phyloP scores from a whole-genome alignment of 768 basidiomycete genomes.

The Hypholoma sublateritium region DNA sequence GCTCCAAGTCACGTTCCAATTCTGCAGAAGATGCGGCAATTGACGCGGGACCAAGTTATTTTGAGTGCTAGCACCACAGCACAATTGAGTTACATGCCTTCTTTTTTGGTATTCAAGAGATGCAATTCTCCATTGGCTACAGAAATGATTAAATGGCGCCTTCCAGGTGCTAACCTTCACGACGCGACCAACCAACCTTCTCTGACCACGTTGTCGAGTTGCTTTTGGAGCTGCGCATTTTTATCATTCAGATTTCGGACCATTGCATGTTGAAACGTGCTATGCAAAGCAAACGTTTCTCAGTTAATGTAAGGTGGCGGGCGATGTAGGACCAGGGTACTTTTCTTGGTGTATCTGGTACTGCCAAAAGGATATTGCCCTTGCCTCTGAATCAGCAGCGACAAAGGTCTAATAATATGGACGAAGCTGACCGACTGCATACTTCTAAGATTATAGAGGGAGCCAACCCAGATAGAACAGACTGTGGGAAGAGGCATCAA shows the following conservation, averaged over 20 bases:
- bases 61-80: not conserved
- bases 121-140: slow-evolving; percentile 77
- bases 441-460: slow-evolving; percentile 80
- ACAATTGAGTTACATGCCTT: slow-evolving; percentile 40
- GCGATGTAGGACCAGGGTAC: slow-evolving; percentile 31
- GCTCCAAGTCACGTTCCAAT: slow-evolving; percentile 76
- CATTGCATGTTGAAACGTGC: slow-evolving; percentile 84
- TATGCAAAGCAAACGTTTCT: slow-evolving; percentile 21
- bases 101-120: slow-evolving; percentile 66
- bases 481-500: slow-evolving; percentile 42
- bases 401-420: not conserved
- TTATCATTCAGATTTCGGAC: slow-evolving; percentile 80
- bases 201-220: slow-evolving; percentile 80
- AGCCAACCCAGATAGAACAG: slow-evolving; percentile 78
- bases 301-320: not conserved
- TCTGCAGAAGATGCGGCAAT: slow-evolving; percentile 39
- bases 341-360: slow-evolving; percentile 88
- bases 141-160: not conserved
- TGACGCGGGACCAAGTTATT: not conserved
- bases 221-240: slow-evolving; percentile 80
- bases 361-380: slow-evolving; percentile 89
- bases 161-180: not conserved
- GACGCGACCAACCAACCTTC: slow-evolving; percentile 54
- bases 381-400: slow-evolving; percentile 22
- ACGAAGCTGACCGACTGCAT: slow-evolving; percentile 60